phyloP scores from a whole-genome alignment of 2,329 filamentous ascomycete genomes.

The Nothopassalora personata region DNA sequence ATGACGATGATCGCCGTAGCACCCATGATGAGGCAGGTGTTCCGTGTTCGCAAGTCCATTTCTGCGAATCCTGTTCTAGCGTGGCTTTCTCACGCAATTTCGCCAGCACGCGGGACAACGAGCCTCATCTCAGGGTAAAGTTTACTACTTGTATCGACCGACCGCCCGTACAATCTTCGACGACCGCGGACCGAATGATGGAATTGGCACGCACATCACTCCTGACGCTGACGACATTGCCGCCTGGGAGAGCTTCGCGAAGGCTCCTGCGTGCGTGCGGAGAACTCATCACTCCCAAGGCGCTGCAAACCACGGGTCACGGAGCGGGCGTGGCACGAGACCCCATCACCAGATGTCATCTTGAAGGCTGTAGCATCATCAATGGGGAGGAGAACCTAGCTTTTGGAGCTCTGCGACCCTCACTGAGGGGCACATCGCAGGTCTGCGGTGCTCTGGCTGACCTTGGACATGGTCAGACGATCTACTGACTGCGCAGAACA shows the following conservation, averaged over 20 bases:
- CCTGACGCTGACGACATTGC: neutral
- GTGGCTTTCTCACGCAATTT: constrained; percentile 3
- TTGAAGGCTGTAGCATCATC: constrained; percentile 3
- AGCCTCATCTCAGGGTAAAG: constrained; percentile 2
- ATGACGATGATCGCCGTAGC: constrained; percentile 8
- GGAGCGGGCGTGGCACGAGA: constrained; percentile 10
- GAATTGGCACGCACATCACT: neutral
- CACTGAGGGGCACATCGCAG: constrained; percentile 1
- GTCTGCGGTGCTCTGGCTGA: neutral
- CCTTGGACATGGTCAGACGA: neutral
- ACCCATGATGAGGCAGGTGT: constrained; percentile 5
- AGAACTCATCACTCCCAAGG: constrained; percentile 4
- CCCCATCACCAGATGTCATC: constrained; percentile 6
- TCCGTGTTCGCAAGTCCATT: constrained; percentile 18
- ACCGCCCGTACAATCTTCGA: neutral
- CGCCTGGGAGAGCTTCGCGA: neutral
- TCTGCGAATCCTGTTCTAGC: neutral
- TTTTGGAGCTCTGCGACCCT: constrained; percentile 2
- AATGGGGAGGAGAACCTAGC: constrained; percentile 4
- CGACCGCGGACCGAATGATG: neutral
- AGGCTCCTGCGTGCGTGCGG: constrained; percentile 3
- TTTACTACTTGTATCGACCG: neutral
- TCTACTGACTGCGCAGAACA: neutral
- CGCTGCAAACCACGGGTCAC: constrained; percentile 4
- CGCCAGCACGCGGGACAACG: constrained; percentile 1